Evolutionary conservation across 1,139 yeast species (phyloP), one percentile per base, ranked within the genome.

Genomic region (Geotrichum bryndzae): DNA sequence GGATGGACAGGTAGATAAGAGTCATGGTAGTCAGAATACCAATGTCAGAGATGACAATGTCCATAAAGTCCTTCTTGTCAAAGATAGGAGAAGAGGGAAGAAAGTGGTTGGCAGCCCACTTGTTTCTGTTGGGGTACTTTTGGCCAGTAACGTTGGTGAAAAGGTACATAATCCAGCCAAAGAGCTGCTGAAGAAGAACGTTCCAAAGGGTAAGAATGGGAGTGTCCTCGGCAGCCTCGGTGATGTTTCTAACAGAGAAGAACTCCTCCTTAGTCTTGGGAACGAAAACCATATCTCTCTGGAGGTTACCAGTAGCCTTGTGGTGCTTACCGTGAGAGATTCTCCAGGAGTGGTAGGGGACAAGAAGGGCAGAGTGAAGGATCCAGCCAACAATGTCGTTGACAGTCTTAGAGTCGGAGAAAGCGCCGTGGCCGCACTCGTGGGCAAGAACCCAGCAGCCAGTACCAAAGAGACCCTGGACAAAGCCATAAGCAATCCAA

Each of bases 401-500:
- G 66, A 88, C 82, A 72, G 78, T 74, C 66, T 82, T 82, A 71
- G 84, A 85, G 70, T 88, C 90, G 31, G 89, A 83, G 72, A 89
- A 89, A 38, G 96, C 96, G 63, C 85, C 87, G 75, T 89, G 96
- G 60, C 96, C 96, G 78, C 96, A 89, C 77, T 89, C 96, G 76
- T 89, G 96, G 64, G 96, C 96, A 74, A 89, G 76, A 66, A 89
- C 87, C 96, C 96, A 89, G 67, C 87, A 72, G 46, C 96, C 96
- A 65, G 90, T 86, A 41, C 89, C 88, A 69, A 86, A 81, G 67
- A 88, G 78, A 57, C 95, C 90, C 68, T 84, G 84, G 54, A 77
- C 74, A 63, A 80, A 72, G 33, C 84, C 81, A 73, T 86, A 86
- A 48, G 72, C 75, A 56, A 79, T 69, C 92, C 95, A 89, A 59